A percentile compares a stretch with the other conserved stretches of the same genome.
Conservation (phyloP, 148 eudicot genomes). For the Rhododendron kiyosumense region DNA sequence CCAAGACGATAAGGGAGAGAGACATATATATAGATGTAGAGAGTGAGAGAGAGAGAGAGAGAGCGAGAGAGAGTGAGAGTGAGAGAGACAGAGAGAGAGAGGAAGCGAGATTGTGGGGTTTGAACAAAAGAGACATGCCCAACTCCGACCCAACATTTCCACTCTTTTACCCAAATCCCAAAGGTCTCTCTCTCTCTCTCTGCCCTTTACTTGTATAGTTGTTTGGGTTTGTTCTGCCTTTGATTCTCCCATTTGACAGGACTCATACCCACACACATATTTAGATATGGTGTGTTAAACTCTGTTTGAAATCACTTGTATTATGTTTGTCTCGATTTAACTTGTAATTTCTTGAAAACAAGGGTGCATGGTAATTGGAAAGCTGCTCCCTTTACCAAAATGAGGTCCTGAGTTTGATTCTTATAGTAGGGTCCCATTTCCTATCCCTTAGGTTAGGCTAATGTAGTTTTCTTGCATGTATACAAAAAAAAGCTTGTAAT, state of each 20-base stretch:
- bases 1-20: not conserved
- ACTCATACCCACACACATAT: not conserved
- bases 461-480: not conserved
- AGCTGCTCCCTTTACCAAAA: not conserved
- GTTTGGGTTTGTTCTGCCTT: conserved; percentile 10
- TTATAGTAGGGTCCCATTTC: not conserved
- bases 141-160: conserved; percentile 19
- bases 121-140: conserved; percentile 28
- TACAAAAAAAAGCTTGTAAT: not conserved
- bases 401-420: not conserved
- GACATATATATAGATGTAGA: not conserved
- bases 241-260: conserved; percentile 5
- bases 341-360: not conserved
- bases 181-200: conserved; percentile 19
- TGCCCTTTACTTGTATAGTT: conserved; percentile 2
- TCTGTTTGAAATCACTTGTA: not conserved
- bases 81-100: conserved; percentile 8
- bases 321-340: not conserved
- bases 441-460: not conserved
- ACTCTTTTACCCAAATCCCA: conserved; percentile 14
- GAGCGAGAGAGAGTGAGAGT: conserved; percentile 11
- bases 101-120: conserved; percentile 13
- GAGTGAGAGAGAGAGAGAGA: not conserved
- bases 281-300: not conserved
- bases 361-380: not conserved